Evolutionary conservation across 768 basidiomycete genomes (phyloP).

Genomic region (Grammothele lineata): DNA sequence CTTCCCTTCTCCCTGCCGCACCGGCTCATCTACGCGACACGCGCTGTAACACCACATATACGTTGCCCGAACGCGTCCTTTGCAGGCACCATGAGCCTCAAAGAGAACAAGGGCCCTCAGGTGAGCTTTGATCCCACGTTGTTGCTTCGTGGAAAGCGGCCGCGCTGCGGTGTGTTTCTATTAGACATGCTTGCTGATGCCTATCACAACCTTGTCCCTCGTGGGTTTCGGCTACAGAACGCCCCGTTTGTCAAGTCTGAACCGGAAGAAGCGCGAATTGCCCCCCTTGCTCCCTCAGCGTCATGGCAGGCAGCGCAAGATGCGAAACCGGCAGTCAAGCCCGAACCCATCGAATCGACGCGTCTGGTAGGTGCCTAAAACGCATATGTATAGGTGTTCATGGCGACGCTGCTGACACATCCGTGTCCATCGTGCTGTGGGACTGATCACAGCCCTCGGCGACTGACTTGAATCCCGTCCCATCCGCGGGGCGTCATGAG

Average conservation of each 20-base stretch:
- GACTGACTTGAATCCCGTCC: no score
- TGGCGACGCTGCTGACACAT: no score
- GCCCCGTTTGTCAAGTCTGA: conserved; percentile 28
- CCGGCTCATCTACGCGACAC: conserved; percentile 4
- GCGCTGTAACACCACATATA: not conserved
- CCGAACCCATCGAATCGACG: conserved; percentile 28
- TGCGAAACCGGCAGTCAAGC: conserved; percentile 24
- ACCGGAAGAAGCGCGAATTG: conserved; percentile 23
- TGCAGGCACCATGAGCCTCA: conserved; percentile 14
- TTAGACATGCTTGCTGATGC: no score
- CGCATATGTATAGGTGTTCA: no score
- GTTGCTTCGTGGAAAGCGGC: no score
- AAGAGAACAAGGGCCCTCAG: not conserved
- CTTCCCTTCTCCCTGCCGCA: conserved; percentile 1
- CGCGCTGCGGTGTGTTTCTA: no score
- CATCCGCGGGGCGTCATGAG: no score
- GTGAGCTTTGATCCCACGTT: not conserved
- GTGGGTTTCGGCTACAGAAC: conserved; percentile 2
- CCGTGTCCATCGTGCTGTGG: no score
- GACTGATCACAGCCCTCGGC: no score
- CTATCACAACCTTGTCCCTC: not conserved
- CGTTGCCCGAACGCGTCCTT: not conserved
- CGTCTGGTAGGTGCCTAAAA: conserved; percentile 7
- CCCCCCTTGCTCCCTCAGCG: conserved; percentile 6
- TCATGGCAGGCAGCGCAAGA: conserved; percentile 8